Base-by-base conservation (phyloP, 805 yeast genomes). In the Yamadazyma sp. region DNA sequence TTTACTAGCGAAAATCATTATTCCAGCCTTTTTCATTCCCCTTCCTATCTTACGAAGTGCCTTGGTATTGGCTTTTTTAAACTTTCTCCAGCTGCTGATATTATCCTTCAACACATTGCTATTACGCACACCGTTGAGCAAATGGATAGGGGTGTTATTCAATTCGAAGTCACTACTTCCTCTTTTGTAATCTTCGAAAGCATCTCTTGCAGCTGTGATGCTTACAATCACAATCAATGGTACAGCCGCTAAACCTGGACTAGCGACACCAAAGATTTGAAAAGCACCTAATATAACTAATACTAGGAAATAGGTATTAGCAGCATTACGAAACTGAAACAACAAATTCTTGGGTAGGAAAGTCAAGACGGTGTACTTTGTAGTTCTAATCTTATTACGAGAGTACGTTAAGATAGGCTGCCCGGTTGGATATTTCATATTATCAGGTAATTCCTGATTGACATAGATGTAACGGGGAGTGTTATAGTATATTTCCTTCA, bases 181-280 rank as follows among this genome's bases (percentile, higher is more conserved):
- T 50, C 95, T 71, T 41, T 84, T 70, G 46, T 76, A 81, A 57
- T 84, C 95, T 60, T 84, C 95, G 48, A 84, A 67, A 0, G 83
- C 90, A 60, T 85, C 93, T 52, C 83, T 82, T 45, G 80, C 54
- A 4, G 88, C 90, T 2, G 93, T 84, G 46, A 84, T 65, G 38
- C 71, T 67, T 13, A 84, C 89, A 65, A 84, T 84, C 39, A 84
- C 90, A 56, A 84, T 82, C 54, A 84, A 74, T 3, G 95, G 95
- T 22, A 84, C 90, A 2, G 89, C 85, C 14, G 84, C 82, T 52
- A 84, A 64, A 1, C 79, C 91, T 1, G 93, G 89, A 42, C 69
- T 70, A 21, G 76, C 70, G 14, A 82, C 89, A 32, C 95, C 95
- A 55, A 84, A 84, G 31, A 84, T 77, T 44, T 78, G 69, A 57